Percentiles rank a stretch among this genome's conserved stretches.
These are phyloP conservation scores for Haplosporangium sp. DNA, from an alignment of 371 early-diverging fungal species.

Conservation along the genomic window DNA sequence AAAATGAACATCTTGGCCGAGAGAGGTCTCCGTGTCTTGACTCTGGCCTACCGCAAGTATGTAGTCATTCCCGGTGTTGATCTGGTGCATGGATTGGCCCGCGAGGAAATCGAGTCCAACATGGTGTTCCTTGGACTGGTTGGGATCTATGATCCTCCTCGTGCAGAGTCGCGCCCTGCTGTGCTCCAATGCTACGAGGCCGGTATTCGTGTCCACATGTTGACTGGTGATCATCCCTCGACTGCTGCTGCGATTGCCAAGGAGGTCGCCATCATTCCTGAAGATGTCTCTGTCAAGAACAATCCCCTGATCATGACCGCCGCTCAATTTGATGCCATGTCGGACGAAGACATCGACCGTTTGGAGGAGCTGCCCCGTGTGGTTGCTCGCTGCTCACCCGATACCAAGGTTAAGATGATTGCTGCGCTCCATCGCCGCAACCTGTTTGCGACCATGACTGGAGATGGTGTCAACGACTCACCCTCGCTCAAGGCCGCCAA, in stretches of 20 bases:
- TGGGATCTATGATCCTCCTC: constrained; percentile 95
- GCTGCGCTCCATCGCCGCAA: constrained; percentile 88
- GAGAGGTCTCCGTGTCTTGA: constrained; percentile 67
- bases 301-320: constrained; percentile 84
- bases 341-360: constrained; percentile 82
- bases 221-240: constrained; percentile 94
- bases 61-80: constrained; percentile 54
- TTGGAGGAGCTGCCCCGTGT: constrained; percentile 88
- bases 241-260: constrained; percentile 95
- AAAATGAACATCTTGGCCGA: constrained; percentile 30
- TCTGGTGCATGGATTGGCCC: constrained; percentile 64
- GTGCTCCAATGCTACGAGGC: constrained; percentile 89
- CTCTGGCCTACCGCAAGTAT: constrained; percentile 70
- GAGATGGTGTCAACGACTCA: constrained; percentile 94
- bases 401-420: constrained; percentile 97
- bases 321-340: constrained; percentile 83
- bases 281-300: constrained; percentile 49
- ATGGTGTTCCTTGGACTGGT: constrained; percentile 92
- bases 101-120: constrained; percentile 75
- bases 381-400: constrained; percentile 94
- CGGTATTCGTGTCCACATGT: constrained; percentile 94
- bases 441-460: constrained; percentile 79
- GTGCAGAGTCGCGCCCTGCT: constrained; percentile 78
- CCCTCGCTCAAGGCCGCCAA: constrained; percentile 91
- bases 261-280: constrained; percentile 87